These are phyloP conservation scores for Tuber microsphaerosporum DNA, from an alignment of 495 filamentous ascomycete species.

Conservation along the genomic window DNA sequence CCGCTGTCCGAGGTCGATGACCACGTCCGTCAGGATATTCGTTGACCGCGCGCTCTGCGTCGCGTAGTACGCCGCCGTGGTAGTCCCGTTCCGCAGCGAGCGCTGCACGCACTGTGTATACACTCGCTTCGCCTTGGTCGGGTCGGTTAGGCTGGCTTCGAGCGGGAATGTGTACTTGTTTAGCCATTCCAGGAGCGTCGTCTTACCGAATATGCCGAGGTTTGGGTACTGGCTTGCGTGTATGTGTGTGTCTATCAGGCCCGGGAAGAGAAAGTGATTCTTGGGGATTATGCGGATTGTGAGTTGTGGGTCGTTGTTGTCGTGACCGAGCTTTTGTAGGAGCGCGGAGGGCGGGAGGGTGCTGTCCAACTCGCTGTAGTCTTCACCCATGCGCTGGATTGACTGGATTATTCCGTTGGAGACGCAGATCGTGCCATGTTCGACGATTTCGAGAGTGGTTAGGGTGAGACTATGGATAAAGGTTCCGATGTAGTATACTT, in stretches of 20 bases:
- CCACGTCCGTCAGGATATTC: conserved; percentile 79
- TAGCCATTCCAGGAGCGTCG: conserved; percentile 85
- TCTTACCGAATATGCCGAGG: conserved; percentile 78
- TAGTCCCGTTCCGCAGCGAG: conserved; percentile 83
- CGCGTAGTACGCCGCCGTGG: conserved; percentile 84
- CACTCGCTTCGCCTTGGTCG: conserved; percentile 50
- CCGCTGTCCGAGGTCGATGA: conserved; percentile 66
- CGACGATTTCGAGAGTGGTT: conserved; percentile 20
- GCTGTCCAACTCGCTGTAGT: neutral
- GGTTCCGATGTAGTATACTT: conserved; percentile 33
- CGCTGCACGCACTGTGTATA: conserved; percentile 69
- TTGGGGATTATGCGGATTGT: neutral
- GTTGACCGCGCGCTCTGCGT: conserved; percentile 75
- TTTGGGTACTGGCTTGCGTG: conserved; percentile 94
- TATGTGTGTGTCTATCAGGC: conserved; percentile 95
- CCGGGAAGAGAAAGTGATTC: conserved; percentile 78
- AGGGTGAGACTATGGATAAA: conserved; percentile 33
- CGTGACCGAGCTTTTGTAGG: neutral
- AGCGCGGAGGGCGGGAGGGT: neutral
- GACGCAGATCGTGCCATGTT: conserved; percentile 25
- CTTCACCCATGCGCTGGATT: neutral
- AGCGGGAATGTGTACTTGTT: conserved; percentile 92
- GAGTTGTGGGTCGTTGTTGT: neutral
- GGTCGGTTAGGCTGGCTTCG: conserved; percentile 60
- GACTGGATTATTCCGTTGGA: conserved; percentile 18